A percentile compares a stretch with the other conserved stretches of the same genome.
These are phyloP conservation scores for Moesziomyces sp. DNA, from an alignment of 1,284 basidiomycete species.

Conservation along the genomic window DNA sequence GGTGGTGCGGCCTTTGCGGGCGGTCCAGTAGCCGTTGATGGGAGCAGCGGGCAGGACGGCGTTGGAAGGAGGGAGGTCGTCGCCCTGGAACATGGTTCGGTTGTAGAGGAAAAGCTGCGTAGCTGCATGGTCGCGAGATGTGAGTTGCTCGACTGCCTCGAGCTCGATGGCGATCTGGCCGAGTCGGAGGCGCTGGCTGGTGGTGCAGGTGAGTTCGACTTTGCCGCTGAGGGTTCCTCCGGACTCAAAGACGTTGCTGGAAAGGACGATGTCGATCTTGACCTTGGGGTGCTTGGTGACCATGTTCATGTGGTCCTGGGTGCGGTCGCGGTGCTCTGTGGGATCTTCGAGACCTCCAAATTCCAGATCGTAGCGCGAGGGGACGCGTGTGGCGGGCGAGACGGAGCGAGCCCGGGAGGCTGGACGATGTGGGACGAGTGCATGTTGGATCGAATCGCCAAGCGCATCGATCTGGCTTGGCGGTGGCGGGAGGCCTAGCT, in stretches of 20 bases:
- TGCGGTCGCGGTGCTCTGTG: constrained; percentile 29
- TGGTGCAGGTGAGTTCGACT: constrained; percentile 60
- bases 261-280: constrained; percentile 53
- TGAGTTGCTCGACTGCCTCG: constrained; percentile 57
- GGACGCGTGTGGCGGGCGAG: constrained; percentile 20
- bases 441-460: constrained; percentile 33
- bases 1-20: constrained; percentile 59
- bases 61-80: constrained; percentile 60
- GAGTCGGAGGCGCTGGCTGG: constrained; percentile 54
- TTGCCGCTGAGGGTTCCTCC: constrained; percentile 54
- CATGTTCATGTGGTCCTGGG: constrained; percentile 54
- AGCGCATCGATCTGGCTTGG: constrained; percentile 45
- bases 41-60: constrained; percentile 59
- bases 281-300: constrained; percentile 63
- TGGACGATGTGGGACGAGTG: constrained; percentile 23
- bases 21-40: constrained; percentile 58
- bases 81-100: constrained; percentile 61
- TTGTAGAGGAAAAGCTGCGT: constrained; percentile 62
- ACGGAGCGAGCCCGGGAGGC: constrained; percentile 23
- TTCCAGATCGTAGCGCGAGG: constrained; percentile 43
- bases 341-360: constrained; percentile 38
- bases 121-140: constrained; percentile 60
- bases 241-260: constrained; percentile 54
- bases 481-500: constrained; percentile 54
- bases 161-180: constrained; percentile 63